Base-by-base conservation (phyloP, 192 early-diverging fungal genomes). In the Linnemannia exigua region DNA sequence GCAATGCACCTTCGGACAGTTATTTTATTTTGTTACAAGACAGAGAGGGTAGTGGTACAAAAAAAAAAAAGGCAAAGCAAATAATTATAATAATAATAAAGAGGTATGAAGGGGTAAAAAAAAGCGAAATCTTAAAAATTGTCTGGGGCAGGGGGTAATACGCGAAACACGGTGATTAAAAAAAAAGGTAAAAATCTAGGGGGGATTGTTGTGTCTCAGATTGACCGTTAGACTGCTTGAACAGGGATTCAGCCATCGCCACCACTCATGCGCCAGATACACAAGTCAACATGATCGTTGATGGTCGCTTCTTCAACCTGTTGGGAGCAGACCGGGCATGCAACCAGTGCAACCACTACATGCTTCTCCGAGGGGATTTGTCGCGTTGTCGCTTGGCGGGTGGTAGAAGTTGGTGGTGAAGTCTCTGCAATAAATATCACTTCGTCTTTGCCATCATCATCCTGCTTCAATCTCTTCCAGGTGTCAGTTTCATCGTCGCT, bases 201-300 rank as follows among this genome's bases (percentile, higher is more conserved):
- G 28, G 58, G 1, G 25, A 15, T 22, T 9, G 5, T n/a, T 58
- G 3, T 63, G 58, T 63, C 28, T 63, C 58, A 33, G 37, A 36
- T 33, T 28, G 17, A 25, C 15, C 35, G 20, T 37, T 19, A 3
- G 36, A 67, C 0, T 46, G 17, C 22, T 19, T 17, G 37, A 22
- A 7, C 36, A 44, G 3, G n/a, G n/a, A n/a, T n/a, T 81, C 80
- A 80, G 17, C 41, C 50, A 20, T 35, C 61, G 3, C 48, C 71
- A 17, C 76, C 77, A 75, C 66, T 84, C 12, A 51, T 38, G 8
- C 67, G 61, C 78, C 70, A 84, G 71, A 88, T 84, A 25, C 82
- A 88, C 5, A 88, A 69, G 71, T 88, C 87, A 15, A 88, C 75
- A 78, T 88, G 82, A 38, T 88, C 87, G 41, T 88, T 88, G 74